A percentile compares a stretch with the other conserved stretches of the same genome.
Evolutionary conservation across 176 grass and related monocot species (phyloP).

Genomic region (Themeda triandra): DNA sequence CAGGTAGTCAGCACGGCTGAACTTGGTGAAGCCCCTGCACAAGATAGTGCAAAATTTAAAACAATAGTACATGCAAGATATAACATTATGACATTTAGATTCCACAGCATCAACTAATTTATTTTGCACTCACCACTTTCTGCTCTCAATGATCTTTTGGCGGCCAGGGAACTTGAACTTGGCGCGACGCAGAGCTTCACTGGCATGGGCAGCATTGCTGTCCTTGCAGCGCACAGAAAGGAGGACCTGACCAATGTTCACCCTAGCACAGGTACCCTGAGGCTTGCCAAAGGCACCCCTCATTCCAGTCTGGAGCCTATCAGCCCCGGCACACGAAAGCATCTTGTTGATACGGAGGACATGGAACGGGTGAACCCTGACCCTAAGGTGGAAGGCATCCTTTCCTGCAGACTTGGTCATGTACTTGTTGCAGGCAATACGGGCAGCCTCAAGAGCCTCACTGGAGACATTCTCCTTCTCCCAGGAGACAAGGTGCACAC

Average conservation of each 20-base stretch:
- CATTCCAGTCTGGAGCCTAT: constrained; percentile 96
- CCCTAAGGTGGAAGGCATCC: constrained; percentile 77
- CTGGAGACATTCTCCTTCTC: constrained; percentile 91
- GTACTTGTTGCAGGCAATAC: constrained; percentile 81
- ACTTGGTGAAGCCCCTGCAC: constrained; percentile 82
- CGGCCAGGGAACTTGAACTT: constrained; percentile 90
- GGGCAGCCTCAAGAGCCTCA: constrained; percentile 81
- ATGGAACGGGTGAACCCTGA: constrained; percentile 71
- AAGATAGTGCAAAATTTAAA: background rate
- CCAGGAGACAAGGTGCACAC: constrained; percentile 65
- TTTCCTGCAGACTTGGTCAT: constrained; percentile 76
- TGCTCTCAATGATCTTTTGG: constrained; percentile 76
- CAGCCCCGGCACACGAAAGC: constrained; percentile 74
- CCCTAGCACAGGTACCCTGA: constrained; percentile 60
- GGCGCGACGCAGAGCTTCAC: constrained; percentile 62
- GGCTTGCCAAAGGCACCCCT: constrained; percentile 87
- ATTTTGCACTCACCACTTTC: constrained; percentile 53
- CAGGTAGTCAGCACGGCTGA: constrained; percentile 56
- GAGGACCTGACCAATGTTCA: constrained; percentile 65
- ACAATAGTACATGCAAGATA: background rate
- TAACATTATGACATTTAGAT: background rate
- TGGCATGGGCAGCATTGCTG: constrained; percentile 47
- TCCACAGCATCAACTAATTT: background rate
- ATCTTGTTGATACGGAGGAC: constrained; percentile 83
- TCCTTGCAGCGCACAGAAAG: constrained; percentile 71